Base-by-base conservation (phyloP, 148 eudicot species). In the Polygonum maritimum region DNA sequence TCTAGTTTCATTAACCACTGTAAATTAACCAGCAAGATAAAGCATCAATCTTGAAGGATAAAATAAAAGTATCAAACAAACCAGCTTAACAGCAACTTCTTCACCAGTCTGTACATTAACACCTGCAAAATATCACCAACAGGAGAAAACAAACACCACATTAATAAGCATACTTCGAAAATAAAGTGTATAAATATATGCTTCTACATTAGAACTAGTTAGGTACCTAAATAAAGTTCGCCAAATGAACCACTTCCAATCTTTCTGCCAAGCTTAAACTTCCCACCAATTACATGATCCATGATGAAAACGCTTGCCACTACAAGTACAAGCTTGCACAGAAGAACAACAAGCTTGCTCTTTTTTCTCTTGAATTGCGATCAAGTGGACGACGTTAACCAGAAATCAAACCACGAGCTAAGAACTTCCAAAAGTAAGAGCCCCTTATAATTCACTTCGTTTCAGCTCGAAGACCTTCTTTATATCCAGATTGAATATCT, bases 221-320 rank as follows among this genome's bases (percentile, higher is more conserved):
- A 76, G 49, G 49, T 10, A 88, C 95, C 95, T 5, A 90, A 85
- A 82, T 87, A 86, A 81, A 90, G 89, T 80, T 90, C 96, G 41
- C 96, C 96, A 60, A 91, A 91, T 1, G 96, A 91, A 81, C 96
- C 96, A 45, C 92, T 87, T 39, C 96, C 96, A n/a, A 91, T 89
- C 83, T 85, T 89, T 39, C 91, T 83, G 35, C 96, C 96, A 48
- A 91, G 87, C 8, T 90, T 84, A 69, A 75, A 91, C 86, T 91
- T 91, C 9, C 75, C 75, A 19, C 75, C 75, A 72, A 72, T 48
- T 44, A 72, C 75, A 72, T 14, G 54, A 72, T 72, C 75, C 75
- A 72, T 72, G 75, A 72, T 45, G 45, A 0, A 44, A 71, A 44
- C 26, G 22, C 18, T 41, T 39, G 16, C 21, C 51, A 44, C 52